Conservation (phyloP, 352 stramenopile genomes). For the Globisporangium paroecandrum region DNA sequence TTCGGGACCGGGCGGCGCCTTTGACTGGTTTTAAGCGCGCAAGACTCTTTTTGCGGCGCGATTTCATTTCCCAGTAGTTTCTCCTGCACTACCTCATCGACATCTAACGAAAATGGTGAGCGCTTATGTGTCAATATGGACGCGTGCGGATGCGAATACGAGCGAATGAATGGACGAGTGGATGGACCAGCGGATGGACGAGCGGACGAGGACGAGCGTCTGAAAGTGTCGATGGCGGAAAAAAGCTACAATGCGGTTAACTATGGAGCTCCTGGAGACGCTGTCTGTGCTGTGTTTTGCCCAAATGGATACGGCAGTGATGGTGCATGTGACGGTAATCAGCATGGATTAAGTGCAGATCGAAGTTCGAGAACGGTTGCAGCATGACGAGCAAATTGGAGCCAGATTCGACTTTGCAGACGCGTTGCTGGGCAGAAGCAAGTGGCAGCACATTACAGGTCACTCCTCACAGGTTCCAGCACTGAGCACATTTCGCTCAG, state of each 20-base stretch:
- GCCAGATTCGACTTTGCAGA: neutral
- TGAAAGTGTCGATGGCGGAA: too few relatives aligned
- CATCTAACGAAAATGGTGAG: conserved; percentile 63
- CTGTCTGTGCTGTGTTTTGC: neutral
- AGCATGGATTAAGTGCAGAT: neutral
- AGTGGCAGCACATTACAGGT: neutral
- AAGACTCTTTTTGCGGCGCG: conserved; percentile 14
- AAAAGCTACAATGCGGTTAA: neutral
- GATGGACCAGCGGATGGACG: neutral
- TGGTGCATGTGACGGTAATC: neutral
- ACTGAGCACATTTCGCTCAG: neutral
- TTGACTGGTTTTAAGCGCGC: conserved; percentile 34
- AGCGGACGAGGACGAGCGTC: too few relatives aligned
- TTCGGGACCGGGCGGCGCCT: conserved; percentile 2
- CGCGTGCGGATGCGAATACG: neutral
- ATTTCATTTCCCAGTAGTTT: conserved; percentile 36
- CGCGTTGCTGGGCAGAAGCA: neutral
- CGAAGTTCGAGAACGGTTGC: neutral
- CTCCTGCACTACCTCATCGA: conserved; percentile 83
- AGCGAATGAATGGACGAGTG: neutral
- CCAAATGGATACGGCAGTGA: neutral
- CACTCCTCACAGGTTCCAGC: neutral
- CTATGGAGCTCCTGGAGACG: neutral
- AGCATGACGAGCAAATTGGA: neutral
- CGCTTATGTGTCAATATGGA: neutral